Conservation (phyloP, 2,329 filamentous ascomycete genomes). For the Aspergillus sp. region DNA sequence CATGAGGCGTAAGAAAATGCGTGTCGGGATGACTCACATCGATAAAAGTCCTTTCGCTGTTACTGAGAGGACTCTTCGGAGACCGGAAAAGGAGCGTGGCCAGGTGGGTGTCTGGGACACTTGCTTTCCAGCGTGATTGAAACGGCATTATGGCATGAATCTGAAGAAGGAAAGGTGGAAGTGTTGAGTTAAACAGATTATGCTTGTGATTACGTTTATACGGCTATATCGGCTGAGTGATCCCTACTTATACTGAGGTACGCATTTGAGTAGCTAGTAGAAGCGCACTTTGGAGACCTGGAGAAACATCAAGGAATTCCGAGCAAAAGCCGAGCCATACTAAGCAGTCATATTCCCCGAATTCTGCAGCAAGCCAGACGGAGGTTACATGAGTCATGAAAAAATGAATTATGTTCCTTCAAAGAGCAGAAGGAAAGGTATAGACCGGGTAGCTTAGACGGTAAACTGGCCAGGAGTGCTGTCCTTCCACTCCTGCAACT, state of each 20-base stretch:
- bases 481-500: neutral
- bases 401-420: neutral
- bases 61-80: conserved; percentile 46
- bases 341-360: neutral
- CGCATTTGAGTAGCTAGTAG: neutral
- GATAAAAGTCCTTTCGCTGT: conserved; percentile 51
- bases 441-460: neutral
- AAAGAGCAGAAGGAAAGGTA: neutral
- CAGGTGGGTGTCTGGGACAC: conserved; percentile 45
- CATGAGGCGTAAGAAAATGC: conserved; percentile 62
- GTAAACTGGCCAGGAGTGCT: neutral
- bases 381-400: neutral
- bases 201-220: neutral
- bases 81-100: conserved; percentile 50
- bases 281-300: neutral
- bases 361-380: neutral
- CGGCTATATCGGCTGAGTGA: neutral
- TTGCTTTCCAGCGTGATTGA: conserved; percentile 50
- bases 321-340: neutral
- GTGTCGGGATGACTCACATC: conserved; percentile 67
- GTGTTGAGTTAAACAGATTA: neutral
- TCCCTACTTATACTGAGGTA: neutral
- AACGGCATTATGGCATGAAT: conserved; percentile 46
- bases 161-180: neutral
- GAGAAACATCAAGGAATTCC: neutral